Conservation (phyloP, 169 alveolate genomes). For the Plasmodium gonderi region DNA sequence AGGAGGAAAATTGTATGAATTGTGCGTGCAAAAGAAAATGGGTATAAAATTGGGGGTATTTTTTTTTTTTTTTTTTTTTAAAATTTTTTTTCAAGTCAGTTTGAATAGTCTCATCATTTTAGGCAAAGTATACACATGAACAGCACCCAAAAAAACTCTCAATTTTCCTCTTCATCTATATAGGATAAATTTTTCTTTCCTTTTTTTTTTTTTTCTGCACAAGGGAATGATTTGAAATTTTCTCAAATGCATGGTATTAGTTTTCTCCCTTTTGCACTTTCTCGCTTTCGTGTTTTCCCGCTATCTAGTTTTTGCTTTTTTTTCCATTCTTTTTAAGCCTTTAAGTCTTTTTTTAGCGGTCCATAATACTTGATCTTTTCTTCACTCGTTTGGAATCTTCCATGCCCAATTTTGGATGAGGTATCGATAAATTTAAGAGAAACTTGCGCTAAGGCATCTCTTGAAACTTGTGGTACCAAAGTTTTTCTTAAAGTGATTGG, state of each 20-base stretch:
- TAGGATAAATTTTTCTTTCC: neutral
- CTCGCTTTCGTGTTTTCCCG: neutral
- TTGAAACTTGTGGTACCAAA: constrained; percentile 94
- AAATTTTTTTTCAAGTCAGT: neutral
- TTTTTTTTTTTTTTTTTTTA: neutral
- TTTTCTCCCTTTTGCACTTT: neutral
- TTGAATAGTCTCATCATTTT: neutral
- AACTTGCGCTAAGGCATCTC: constrained; percentile 95
- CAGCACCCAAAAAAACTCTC: too few species aligned
- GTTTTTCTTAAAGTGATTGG: constrained; percentile 97
- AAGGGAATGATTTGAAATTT: too few species aligned
- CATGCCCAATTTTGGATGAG: constrained; percentile 99
- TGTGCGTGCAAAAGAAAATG: too few species aligned
- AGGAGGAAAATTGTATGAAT: too few species aligned
- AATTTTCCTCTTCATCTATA: neutral
- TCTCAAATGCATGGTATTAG: neutral
- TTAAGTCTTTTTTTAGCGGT: constrained; percentile 87
- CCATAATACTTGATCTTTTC: constrained; percentile 99
- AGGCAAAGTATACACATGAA: too few species aligned
- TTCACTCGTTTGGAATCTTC: constrained; percentile 99
- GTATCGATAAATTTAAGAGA: constrained; percentile 99
- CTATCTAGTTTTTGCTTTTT: neutral
- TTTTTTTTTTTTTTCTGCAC: too few species aligned
- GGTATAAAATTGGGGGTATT: neutral
- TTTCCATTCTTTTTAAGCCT: constrained; percentile 17